These are phyloP conservation scores for Metschnikowia amazonensis DNA, from an alignment of 805 yeast species.

Conservation along the genomic window DNA sequence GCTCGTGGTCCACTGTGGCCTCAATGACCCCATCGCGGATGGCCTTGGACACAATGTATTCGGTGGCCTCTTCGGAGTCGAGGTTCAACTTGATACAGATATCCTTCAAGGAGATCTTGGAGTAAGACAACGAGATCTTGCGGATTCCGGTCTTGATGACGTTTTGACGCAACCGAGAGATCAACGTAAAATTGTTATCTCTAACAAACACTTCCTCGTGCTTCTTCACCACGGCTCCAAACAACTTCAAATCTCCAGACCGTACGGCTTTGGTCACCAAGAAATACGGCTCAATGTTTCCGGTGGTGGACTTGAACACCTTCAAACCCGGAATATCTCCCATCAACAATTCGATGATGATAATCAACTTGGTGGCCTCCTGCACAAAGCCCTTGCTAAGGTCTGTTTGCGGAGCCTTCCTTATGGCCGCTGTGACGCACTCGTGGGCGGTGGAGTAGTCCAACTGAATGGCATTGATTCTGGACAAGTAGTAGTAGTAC, in stretches of 20 bases:
- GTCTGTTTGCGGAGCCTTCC: constrained; percentile 91
- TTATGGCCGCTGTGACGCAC: constrained; percentile 86
- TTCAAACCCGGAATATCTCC: constrained; percentile 95
- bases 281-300: constrained; percentile 67
- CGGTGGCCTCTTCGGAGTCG: constrained; percentile 94
- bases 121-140: constrained; percentile 85
- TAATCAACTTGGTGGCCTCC: constrained; percentile 81
- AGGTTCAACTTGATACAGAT: constrained; percentile 88
- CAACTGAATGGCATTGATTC: constrained; percentile 84
- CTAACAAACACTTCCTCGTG: constrained; percentile 59
- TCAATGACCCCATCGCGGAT: constrained; percentile 97
- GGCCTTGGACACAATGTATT: constrained; percentile 94
- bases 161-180: constrained; percentile 87
- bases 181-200: constrained; percentile 81
- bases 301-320: constrained; percentile 59
- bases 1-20: constrained; percentile 85
- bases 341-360: constrained; percentile 85
- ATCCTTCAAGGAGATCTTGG: constrained; percentile 86
- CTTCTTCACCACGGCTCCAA: constrained; percentile 63
- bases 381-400: constrained; percentile 85
- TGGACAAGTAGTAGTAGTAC: constrained; percentile 87
- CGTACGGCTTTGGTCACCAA: constrained; percentile 89
- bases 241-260: constrained; percentile 80
- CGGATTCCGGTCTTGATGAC: constrained; percentile 97
- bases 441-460: constrained; percentile 90